A percentile compares a stretch with the other conserved stretches of the same genome.
phyloP scores from a whole-genome alignment of 306 rosid species.

The Phaseolus lunatus region DNA sequence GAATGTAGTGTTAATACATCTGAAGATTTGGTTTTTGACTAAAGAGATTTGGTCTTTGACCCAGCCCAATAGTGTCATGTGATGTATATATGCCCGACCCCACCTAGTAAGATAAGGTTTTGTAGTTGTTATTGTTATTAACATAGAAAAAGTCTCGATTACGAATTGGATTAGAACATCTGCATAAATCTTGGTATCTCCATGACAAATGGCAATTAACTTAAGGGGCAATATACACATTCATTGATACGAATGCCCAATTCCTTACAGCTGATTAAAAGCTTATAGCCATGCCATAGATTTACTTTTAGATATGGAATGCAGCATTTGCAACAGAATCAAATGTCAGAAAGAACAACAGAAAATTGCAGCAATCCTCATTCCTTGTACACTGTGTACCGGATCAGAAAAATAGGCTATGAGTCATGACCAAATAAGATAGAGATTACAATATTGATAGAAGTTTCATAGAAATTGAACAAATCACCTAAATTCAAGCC shows the following conservation, averaged over 20 bases:
- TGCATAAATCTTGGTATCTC: neutral
- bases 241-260: slow-evolving; percentile 4
- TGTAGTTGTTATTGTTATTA: neutral
- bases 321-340: slow-evolving; percentile 48
- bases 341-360: slow-evolving; percentile 20
- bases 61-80: neutral
- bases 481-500: slow-evolving; percentile 23
- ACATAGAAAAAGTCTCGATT: neutral
- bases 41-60: neutral
- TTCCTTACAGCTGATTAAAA: slow-evolving; percentile 28
- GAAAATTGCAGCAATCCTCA: slow-evolving; percentile 27
- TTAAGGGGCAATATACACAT: slow-evolving; percentile 21
- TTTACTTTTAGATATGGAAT: slow-evolving; percentile 35
- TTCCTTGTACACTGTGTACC: slow-evolving; percentile 4
- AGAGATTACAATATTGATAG: neutral
- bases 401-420: slow-evolving; percentile 24
- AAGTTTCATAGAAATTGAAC: slow-evolving; percentile 3
- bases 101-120: neutral
- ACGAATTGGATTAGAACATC: slow-evolving; percentile 7
- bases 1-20: neutral
- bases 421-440: slow-evolving; percentile 15
- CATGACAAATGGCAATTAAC: slow-evolving; percentile 17
- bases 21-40: neutral
- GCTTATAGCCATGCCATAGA: neutral
- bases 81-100: neutral